Percentiles rank a stretch among this genome's conserved stretches.
Conservation (phyloP, 768 basidiomycete species). For the Podaxis rugospora region DNA sequence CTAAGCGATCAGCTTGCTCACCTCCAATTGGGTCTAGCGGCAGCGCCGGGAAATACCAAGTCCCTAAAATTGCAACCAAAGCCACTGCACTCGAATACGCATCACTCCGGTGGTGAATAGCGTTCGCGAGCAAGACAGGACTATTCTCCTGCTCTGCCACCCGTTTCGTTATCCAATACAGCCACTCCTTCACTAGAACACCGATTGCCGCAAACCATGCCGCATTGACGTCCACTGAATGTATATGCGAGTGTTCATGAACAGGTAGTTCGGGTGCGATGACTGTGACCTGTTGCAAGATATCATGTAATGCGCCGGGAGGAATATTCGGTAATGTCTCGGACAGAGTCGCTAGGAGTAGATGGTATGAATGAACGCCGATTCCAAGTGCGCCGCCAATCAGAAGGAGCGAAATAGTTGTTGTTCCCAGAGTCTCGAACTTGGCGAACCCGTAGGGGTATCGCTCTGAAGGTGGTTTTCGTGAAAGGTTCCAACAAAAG, state of each 20-base stretch:
- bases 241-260: conserved; percentile 52
- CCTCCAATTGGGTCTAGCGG: conserved; percentile 95
- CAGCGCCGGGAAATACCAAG: conserved; percentile 77
- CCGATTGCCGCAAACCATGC: conserved; percentile 92
- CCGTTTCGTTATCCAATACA: conserved; percentile 83
- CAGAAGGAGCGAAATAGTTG: conserved; percentile 81
- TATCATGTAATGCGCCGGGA: conserved; percentile 57
- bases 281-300: conserved; percentile 54
- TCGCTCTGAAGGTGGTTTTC: conserved; percentile 68
- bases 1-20: conserved; percentile 25
- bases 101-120: conserved; percentile 96
- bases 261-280: conserved; percentile 47
- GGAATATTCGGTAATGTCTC: conserved; percentile 62
- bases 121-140: conserved; percentile 93
- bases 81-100: conserved; percentile 92
- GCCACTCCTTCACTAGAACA: conserved; percentile 85
- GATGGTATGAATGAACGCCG: conserved; percentile 86
- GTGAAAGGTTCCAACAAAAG: conserved; percentile 81
- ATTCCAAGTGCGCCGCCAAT: conserved; percentile 81
- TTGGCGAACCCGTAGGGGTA: conserved; percentile 93
- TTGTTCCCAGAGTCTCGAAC: conserved; percentile 94
- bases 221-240: conserved; percentile 84
- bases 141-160: conserved; percentile 91
- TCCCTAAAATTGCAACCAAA: conserved; percentile 88
- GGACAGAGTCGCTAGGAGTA: conserved; percentile 70